Percentiles rank a stretch among this genome's conserved stretches.
Conservation (phyloP, 2,329 filamentous ascomycete species). For the Dothiorella sarmentorum region DNA sequence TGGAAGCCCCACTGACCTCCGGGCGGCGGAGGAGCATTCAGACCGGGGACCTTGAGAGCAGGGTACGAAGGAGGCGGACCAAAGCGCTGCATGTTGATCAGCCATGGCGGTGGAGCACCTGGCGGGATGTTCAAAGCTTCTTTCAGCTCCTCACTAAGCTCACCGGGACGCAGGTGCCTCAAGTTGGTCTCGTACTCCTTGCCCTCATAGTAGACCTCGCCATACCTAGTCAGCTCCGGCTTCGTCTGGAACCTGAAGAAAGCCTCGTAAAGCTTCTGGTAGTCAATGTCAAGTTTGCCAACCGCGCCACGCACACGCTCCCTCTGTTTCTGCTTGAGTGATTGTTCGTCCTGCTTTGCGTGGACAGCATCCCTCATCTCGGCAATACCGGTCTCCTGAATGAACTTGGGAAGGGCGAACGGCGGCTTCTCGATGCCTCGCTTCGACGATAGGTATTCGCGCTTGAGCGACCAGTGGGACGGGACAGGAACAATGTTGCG, state of each 20-base stretch:
- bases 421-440: conserved; percentile 93
- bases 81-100: conserved; percentile 93
- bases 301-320: conserved; percentile 94
- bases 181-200: conserved; percentile 97
- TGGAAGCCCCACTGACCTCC: conserved; percentile 94
- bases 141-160: conserved; percentile 82
- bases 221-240: conserved; percentile 87
- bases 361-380: conserved; percentile 97
- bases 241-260: conserved; percentile 99
- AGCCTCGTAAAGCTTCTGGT: conserved; percentile 95
- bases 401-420: conserved; percentile 91
- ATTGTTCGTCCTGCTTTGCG: conserved; percentile 91
- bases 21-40: conserved; percentile 87
- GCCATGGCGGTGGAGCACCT: conserved; percentile 90
- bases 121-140: conserved; percentile 93
- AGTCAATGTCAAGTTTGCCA: conserved; percentile 96
- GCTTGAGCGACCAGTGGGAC: conserved; percentile 89
- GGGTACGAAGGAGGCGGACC: conserved; percentile 94
- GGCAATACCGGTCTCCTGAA: conserved; percentile 92
- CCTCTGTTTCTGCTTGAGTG: conserved; percentile 90
- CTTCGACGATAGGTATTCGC: conserved; percentile 96
- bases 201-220: conserved; percentile 99
- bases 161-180: conserved; percentile 82
- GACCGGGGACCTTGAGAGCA: conserved; percentile 86
- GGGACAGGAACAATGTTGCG: conserved; percentile 95